Percentiles rank a stretch among this genome's conserved stretches.
phyloP scores from a whole-genome alignment of 192 early-diverging fungal genomes.

The Gonapodya prolifera region DNA sequence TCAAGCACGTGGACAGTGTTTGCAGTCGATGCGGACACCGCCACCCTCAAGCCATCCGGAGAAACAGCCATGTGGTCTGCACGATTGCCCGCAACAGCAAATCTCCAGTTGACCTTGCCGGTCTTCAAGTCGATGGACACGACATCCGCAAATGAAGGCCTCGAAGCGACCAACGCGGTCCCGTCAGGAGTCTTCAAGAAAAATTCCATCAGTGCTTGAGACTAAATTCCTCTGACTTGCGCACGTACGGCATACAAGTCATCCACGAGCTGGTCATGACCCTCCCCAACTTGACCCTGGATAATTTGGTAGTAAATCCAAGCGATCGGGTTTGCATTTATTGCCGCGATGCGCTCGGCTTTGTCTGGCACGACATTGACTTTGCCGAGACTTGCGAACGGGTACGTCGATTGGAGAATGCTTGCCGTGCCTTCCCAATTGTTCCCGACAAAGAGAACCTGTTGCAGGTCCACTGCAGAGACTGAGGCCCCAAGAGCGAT shows the following conservation, averaged over 20 bases:
- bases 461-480: no score
- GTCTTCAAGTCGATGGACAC: conserved; percentile 10
- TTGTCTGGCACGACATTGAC: conserved; percentile 10
- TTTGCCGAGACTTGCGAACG: conserved; percentile 4
- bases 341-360: conserved; percentile 5
- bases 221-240: no score
- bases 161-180: conserved; percentile 2
- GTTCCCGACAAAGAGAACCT: no score
- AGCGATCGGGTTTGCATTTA: conserved; percentile 6
- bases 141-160: conserved; percentile 13
- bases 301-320: conserved; percentile 3
- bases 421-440: conserved; percentile 11
- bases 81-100: conserved; percentile 9
- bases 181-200: conserved; percentile 13
- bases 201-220: no score
- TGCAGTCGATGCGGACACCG: conserved; percentile 8
- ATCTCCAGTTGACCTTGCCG: conserved; percentile 11
- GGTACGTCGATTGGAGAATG: background rate
- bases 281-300: conserved; percentile 1
- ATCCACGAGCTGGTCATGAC: conserved; percentile 10
- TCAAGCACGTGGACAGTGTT: conserved; percentile 1
- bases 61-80: conserved; percentile 14
- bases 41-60: conserved; percentile 11
- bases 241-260: conserved; percentile 12
- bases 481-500: no score